Evolutionary conservation across 1,284 basidiomycete genomes (phyloP), one percentile per base, ranked within the genome.

Genomic region (Wallemia hederae): DNA sequence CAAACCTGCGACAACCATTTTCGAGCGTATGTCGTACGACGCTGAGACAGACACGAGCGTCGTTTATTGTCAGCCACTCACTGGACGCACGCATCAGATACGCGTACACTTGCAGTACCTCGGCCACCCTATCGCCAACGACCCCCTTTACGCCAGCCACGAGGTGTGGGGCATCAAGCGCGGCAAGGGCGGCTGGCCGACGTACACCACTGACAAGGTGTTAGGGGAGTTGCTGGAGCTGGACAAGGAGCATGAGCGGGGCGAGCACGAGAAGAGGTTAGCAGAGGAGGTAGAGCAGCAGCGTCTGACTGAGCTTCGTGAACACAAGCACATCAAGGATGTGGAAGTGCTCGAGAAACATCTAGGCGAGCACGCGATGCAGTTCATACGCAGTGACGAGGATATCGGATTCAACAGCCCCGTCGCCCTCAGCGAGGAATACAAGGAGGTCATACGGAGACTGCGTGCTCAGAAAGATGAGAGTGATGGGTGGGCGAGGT

Each of bases 41-140:
- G 70, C 73, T 14, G 76, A 76, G 61, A 83, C 86, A 0, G 74
- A 96, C 68, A 88, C 84, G 56, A 91, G 84, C 66, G 85, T 97
- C 5, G 76, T 99, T 5, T 81, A 81, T 64, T 98, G 92, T 83
- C 68, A 62, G 81, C 73, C 34, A 34, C 60, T 58, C 24, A 59
- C 19, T 55, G 60, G 25, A 61, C 27, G 33, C 55, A 90, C 90
- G 0, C 90, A 96, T 71, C 90, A 96, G 71, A 83, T 94, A 62
- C 80, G 92, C 57, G 92, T 98, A 0, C 94, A 99, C 69, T 77
- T 97, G 1, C 94, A 98, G 72, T 97, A 78, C 68, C 79, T 99
- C 59, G 94, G 94, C 0, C 75, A 87, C 67, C 84, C 94, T 0
- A 91, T 99, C 64, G 85, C 87, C 25, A 92, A 94, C 67, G 89